Percentiles rank a stretch among this genome's conserved stretches.
Conservation (phyloP, 805 yeast genomes). For the Metschnikowia koreensis region DNA sequence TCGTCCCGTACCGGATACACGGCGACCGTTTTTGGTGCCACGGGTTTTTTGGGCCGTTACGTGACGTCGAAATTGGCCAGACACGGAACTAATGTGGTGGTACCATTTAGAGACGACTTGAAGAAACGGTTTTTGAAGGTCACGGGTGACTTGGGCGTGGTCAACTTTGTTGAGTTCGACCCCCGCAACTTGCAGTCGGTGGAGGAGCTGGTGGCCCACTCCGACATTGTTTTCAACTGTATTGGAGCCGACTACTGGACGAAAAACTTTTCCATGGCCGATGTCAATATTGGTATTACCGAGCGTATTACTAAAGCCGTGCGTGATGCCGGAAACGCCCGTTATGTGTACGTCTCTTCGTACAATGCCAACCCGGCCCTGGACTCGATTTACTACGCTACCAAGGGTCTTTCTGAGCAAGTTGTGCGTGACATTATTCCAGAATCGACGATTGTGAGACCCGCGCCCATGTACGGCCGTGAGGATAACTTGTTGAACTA, state of each 20-base stretch:
- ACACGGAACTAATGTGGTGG: constrained; percentile 75
- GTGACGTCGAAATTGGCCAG: constrained; percentile 70
- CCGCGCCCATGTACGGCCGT: constrained; percentile 75
- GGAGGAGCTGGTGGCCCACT: constrained; percentile 72
- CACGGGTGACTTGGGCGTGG: constrained; percentile 84
- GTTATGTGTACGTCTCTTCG: constrained; percentile 76
- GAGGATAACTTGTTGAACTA: constrained; percentile 68
- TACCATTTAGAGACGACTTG: constrained; percentile 80
- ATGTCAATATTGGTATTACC: constrained; percentile 76
- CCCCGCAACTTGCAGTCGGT: constrained; percentile 73
- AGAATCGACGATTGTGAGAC: constrained; percentile 80
- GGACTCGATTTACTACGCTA: constrained; percentile 66
- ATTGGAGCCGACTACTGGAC: constrained; percentile 75
- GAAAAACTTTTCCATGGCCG: constrained; percentile 79
- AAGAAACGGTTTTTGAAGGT: constrained; percentile 76
- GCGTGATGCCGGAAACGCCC: constrained; percentile 66
- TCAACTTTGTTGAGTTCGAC: constrained; percentile 79
- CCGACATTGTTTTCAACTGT: constrained; percentile 80
- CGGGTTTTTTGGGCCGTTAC: constrained; percentile 76
- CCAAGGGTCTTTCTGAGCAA: constrained; percentile 78
- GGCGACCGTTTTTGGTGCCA: constrained; percentile 83
- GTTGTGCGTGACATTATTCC: constrained; percentile 67
- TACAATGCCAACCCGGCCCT: constrained; percentile 72
- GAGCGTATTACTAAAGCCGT: constrained; percentile 74
- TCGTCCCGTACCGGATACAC: constrained; percentile 86